Conservation (phyloP, 768 basidiomycete genomes). For the Melanogaster broomeanus region DNA sequence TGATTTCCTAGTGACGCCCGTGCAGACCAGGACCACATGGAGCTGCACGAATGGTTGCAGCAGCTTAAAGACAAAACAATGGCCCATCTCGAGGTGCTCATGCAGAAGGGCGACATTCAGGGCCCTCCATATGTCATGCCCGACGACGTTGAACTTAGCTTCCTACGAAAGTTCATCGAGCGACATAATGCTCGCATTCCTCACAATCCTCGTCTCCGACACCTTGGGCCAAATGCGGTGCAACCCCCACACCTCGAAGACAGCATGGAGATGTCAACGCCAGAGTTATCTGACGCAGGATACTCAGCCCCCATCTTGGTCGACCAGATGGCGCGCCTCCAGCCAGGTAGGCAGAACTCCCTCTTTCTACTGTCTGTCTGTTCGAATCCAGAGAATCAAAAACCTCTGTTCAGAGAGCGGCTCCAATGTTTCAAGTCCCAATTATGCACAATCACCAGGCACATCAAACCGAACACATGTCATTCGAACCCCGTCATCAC, state of each 20-base stretch:
- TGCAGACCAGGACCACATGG: conserved; percentile 89
- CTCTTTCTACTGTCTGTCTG: background rate
- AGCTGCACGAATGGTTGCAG: conserved; percentile 84
- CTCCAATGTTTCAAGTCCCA: conserved; percentile 33
- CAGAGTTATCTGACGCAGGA: conserved; percentile 35
- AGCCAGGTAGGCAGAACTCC: conserved; percentile 29
- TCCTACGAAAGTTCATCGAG: conserved; percentile 82
- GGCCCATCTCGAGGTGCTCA: conserved; percentile 83
- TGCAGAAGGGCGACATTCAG: conserved; percentile 86
- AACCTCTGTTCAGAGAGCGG: conserved; percentile 20
- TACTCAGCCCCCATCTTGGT: conserved; percentile 30
- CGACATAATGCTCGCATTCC: conserved; percentile 73
- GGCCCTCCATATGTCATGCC: conserved; percentile 83
- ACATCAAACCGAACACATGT: conserved; percentile 33
- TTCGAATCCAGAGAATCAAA: conserved; percentile 5
- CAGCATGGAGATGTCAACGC: conserved; percentile 35
- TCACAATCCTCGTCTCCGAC: conserved; percentile 80
- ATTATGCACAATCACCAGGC: conserved; percentile 32
- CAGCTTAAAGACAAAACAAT: conserved; percentile 88
- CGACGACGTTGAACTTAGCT: conserved; percentile 74
- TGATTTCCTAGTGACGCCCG: conserved; percentile 71
- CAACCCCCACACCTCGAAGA: conserved; percentile 36
- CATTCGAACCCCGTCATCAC: conserved; percentile 51
- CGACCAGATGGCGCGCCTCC: conserved; percentile 36
- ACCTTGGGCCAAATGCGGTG: conserved; percentile 34